Conservation (phyloP, 495 filamentous ascomycete genomes). For the Apodospora peruviana region DNA sequence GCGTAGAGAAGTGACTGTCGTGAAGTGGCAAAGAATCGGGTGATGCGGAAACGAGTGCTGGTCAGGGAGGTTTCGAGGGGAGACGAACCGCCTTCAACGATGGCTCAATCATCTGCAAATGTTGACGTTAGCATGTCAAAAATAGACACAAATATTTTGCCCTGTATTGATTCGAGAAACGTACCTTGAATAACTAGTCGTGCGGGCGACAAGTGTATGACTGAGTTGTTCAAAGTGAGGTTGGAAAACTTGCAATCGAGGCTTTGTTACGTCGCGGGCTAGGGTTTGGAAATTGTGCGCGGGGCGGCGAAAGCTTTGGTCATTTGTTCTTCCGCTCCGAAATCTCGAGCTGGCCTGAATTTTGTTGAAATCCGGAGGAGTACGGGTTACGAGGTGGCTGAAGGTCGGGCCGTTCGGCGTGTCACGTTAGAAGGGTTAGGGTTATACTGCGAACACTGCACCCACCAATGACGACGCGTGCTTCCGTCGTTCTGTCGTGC, state of each 20-base stretch:
- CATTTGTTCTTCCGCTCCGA: not conserved
- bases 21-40: not conserved
- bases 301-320: not conserved
- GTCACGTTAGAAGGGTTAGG: too few relatives aligned
- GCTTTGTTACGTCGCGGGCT: not conserved
- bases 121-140: not conserved
- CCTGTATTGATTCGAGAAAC: not conserved
- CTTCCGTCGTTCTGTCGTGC: too few relatives aligned
- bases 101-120: constrained; percentile 77
- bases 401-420: too few relatives aligned
- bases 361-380: too few relatives aligned
- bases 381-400: too few relatives aligned
- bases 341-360: not conserved
- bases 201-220: not conserved
- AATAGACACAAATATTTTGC: not conserved
- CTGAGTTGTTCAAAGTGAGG: not conserved
- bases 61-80: not conserved
- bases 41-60: not conserved
- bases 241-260: not conserved
- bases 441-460: too few relatives aligned
- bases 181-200: constrained; percentile 1
- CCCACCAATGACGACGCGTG: too few relatives aligned
- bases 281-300: constrained; percentile 1
- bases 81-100: constrained; percentile 75
- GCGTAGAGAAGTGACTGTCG: not conserved